phyloP scores from a whole-genome alignment of 78 protist species.

The Protostelium mycophagum region DNA sequence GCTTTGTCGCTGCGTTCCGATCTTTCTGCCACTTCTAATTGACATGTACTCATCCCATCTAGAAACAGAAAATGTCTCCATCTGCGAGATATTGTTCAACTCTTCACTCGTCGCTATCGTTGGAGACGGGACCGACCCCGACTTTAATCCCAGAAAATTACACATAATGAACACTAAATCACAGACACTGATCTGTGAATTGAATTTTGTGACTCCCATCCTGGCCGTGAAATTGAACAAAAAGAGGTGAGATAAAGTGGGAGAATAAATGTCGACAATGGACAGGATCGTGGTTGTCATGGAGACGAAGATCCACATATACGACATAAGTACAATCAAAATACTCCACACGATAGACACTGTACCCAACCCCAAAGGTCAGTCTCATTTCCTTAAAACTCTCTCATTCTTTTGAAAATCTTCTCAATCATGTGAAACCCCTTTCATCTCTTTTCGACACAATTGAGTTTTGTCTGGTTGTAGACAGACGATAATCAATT shows the following conservation, averaged over 20 bases:
- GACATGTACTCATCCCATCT: background rate
- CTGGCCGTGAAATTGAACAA: slow-evolving; percentile 48
- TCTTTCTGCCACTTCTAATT: background rate
- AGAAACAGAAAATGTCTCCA: slow-evolving; percentile 86
- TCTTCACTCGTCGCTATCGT: slow-evolving; percentile 90
- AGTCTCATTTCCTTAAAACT: slow-evolving; percentile 14
- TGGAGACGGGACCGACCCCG: slow-evolving; percentile 84
- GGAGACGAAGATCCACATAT: slow-evolving; percentile 66
- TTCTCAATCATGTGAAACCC: too few species aligned
- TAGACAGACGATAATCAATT: too few species aligned
- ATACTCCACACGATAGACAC: slow-evolving; percentile 60
- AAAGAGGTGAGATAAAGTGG: slow-evolving; percentile 25
- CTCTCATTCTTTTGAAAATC: too few species aligned
- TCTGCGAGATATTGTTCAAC: slow-evolving; percentile 92
- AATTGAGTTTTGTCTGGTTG: too few species aligned
- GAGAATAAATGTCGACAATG: background rate
- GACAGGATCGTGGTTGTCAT: slow-evolving; percentile 63
- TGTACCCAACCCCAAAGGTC: slow-evolving; percentile 58
- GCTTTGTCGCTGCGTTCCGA: background rate
- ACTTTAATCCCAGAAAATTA: slow-evolving; percentile 52
- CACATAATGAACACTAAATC: slow-evolving; percentile 66
- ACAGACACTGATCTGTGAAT: slow-evolving; percentile 41
- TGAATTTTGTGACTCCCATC: slow-evolving; percentile 59
- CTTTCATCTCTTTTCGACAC: too few species aligned
- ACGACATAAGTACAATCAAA: slow-evolving; percentile 73